Conservation (phyloP, 805 yeast species). For the Ogataea paraovalis region DNA sequence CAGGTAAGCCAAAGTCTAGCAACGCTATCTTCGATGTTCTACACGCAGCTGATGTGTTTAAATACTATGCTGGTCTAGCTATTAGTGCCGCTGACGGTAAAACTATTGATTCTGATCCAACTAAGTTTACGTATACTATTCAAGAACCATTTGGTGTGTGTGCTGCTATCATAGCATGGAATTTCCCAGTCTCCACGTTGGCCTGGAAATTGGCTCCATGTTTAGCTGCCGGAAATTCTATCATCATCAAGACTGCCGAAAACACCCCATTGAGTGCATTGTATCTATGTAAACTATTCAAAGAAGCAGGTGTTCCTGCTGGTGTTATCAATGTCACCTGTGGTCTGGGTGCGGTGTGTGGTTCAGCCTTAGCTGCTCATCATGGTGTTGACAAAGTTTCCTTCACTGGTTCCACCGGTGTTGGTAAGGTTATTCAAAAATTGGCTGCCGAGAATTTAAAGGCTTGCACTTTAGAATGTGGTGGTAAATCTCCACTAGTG, state of each 20-base stretch:
- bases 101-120: constrained; percentile 54
- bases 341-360: constrained; percentile 60
- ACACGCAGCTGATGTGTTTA: constrained; percentile 51
- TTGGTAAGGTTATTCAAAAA: constrained; percentile 78
- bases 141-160: constrained; percentile 68
- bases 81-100: constrained; percentile 60
- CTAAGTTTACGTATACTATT: constrained; percentile 58
- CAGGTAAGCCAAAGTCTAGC: constrained; percentile 51
- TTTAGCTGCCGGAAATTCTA: constrained; percentile 61
- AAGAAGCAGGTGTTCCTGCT: constrained; percentile 59
- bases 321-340: constrained; percentile 62
- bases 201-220: constrained; percentile 70
- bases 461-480: constrained; percentile 90
- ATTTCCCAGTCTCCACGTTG: constrained; percentile 65
- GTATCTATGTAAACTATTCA: constrained; percentile 46
- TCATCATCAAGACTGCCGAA: constrained; percentile 62
- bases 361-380: constrained; percentile 55
- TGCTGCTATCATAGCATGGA: constrained; percentile 72
- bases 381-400: constrained; percentile 59
- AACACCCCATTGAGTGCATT: constrained; percentile 65
- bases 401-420: constrained; percentile 65
- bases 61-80: constrained; percentile 73
- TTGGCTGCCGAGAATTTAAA: constrained; percentile 80
- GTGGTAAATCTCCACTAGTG: constrained; percentile 94
- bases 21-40: constrained; percentile 59